These are phyloP conservation scores for Alternaria atra DNA, from an alignment of 2,329 filamentous ascomycete genomes.

Conservation along the genomic window DNA sequence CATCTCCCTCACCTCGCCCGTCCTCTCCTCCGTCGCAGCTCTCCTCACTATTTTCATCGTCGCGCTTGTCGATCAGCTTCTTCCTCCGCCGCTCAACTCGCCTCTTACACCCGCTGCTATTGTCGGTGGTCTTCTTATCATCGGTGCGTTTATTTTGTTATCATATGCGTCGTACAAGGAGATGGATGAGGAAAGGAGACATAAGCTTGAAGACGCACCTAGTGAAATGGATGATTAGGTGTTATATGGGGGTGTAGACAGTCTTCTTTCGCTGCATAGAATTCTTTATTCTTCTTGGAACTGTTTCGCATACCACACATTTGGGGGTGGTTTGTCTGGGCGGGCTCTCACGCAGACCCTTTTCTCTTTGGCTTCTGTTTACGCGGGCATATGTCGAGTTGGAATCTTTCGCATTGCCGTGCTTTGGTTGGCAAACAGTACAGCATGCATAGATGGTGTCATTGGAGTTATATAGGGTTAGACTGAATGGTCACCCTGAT, in stretches of 20 bases:
- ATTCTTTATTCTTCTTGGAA: neutral
- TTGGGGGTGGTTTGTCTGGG: neutral
- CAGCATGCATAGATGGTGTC: neutral
- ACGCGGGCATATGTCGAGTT: neutral
- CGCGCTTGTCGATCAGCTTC: conserved; percentile 86
- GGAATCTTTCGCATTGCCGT: neutral
- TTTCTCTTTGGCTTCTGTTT: neutral
- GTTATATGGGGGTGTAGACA: neutral
- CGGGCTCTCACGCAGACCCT: neutral
- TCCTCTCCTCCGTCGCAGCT: conserved; percentile 90
- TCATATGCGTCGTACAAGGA: conserved; percentile 93
- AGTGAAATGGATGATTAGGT: conserved; percentile 55
- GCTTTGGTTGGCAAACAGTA: neutral
- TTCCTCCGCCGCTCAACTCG: conserved; percentile 73
- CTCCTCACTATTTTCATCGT: conserved; percentile 97
- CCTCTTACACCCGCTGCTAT: conserved; percentile 79
- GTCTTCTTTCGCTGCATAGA: neutral
- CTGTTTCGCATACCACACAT: neutral
- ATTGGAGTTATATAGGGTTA: neutral
- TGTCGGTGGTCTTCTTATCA: conserved; percentile 84
- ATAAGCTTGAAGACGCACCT: conserved; percentile 59
- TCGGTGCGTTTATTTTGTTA: conserved; percentile 84
- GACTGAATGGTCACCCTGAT: neutral
- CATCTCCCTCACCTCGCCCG: conserved; percentile 90
- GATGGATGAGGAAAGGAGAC: conserved; percentile 83